Evolutionary conservation across 352 stramenopile species (phyloP).

Genomic region (Pythium periplocum): DNA sequence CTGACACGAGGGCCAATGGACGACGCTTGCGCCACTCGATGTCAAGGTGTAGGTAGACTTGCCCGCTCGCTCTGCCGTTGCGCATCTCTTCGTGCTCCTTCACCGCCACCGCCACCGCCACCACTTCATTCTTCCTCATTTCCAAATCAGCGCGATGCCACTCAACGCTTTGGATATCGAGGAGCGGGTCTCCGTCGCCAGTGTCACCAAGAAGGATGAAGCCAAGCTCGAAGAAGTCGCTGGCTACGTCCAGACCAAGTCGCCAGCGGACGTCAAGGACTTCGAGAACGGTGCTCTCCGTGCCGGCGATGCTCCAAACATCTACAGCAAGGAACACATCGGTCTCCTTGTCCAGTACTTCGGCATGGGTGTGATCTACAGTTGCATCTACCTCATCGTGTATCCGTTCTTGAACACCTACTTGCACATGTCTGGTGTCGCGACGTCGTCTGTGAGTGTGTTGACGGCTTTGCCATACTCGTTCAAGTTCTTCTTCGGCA

Average conservation of each 20-base stretch:
- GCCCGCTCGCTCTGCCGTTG: too few species aligned
- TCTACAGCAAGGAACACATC: slow-evolving; percentile 28
- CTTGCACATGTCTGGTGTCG: slow-evolving; percentile 28
- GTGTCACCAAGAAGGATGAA: slow-evolving; percentile 4
- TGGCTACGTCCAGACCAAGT: slow-evolving; percentile 15
- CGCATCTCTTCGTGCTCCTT: too few species aligned
- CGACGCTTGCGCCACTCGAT: too few species aligned
- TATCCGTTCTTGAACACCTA: slow-evolving; percentile 40
- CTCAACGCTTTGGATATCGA: slow-evolving; percentile 17
- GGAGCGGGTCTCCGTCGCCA: slow-evolving; percentile 15
- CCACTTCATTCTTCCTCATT: slow-evolving; percentile 10
- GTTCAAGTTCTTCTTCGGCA: slow-evolving; percentile 57
- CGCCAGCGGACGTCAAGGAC: not conserved
- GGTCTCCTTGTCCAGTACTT: slow-evolving; percentile 31
- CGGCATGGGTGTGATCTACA: slow-evolving; percentile 25
- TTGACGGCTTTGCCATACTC: slow-evolving; percentile 48
- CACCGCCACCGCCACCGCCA: too few species aligned
- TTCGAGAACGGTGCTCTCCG: slow-evolving; percentile 23
- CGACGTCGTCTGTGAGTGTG: slow-evolving; percentile 22
- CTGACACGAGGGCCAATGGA: too few species aligned
- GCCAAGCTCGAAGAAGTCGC: slow-evolving; percentile 15
- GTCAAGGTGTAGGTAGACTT: too few species aligned
- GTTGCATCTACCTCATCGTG: slow-evolving; percentile 20
- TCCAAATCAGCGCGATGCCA: not conserved
- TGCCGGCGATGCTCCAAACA: slow-evolving; percentile 19